Evolutionary conservation across 2,329 filamentous ascomycete genomes (phyloP), one percentile per base, ranked within the genome.

Genomic region (Epichloe festucae): DNA sequence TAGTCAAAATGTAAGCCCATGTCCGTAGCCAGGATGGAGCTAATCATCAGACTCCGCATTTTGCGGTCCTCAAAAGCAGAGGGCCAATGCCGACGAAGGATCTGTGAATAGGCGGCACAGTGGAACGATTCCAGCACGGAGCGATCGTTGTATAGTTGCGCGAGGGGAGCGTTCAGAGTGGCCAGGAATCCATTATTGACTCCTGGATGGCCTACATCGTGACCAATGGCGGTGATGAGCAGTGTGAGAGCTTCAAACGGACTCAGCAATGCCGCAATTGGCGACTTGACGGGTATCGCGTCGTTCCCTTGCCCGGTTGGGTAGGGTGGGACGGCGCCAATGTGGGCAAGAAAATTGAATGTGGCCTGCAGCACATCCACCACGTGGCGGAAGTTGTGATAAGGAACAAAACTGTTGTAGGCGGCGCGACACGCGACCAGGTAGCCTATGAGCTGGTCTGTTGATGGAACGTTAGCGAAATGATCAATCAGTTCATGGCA

Each of bases 1-100:
- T 96, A 98, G 61, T 94, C 89, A 60, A 95, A 95, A 68, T 98
- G 93, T 6, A 95, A 71, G 7, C 89, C 89, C 93, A 98, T 98
- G 63, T 98, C 93, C 0, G 93, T 98, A 3, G 93, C 89, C 23
- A 98, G 73, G 54, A 98, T 97, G n/a, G 89, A 93, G 65, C 89
- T 95, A 60, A 96, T 97, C 84, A 97, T 93, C 6, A 95, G 73
- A 58, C 84, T 86, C 51, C 91, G 83, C 77, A 97, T 87, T 53
- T 82, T 82, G 46, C 77, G 76, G 60, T 93, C 84, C 56, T 84
- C 77, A 59, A 94, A 94, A 2, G 85, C 85, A 3, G 79, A 74
- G 0, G 90, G 89, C 93, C 93, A 98, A 65, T 97, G 84, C 47
- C 89, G 81, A 48, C 91, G 85, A 42, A 98, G 78, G 40, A 98